Conservation (phyloP, 192 early-diverging fungal species). For the Coemansia sp. region DNA sequence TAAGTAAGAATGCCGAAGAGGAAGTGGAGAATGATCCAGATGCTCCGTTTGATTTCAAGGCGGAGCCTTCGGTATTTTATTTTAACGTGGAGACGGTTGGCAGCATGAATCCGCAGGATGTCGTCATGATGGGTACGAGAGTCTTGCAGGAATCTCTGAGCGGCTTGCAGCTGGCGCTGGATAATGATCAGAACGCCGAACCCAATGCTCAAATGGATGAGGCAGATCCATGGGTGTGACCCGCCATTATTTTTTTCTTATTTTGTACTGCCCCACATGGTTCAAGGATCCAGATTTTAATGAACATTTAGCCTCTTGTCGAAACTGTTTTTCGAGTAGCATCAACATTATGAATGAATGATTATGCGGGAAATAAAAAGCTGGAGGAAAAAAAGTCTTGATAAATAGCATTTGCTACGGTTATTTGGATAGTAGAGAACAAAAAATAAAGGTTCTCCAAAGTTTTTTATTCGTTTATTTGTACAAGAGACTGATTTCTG, state of each 20-base stretch:
- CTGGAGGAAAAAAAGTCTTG: background rate
- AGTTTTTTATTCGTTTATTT: slow-evolving; percentile 2
- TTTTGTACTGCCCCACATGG: too few species aligned
- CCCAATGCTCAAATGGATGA: slow-evolving; percentile 42
- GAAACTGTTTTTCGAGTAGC: too few species aligned
- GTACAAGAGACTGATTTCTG: background rate
- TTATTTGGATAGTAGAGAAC: too few species aligned
- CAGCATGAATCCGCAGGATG: slow-evolving; percentile 69
- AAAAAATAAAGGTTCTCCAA: background rate
- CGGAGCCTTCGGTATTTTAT: slow-evolving; percentile 77
- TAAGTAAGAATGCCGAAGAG: slow-evolving; percentile 64
- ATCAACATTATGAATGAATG: background rate
- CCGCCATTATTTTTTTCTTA: background rate
- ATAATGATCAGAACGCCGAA: slow-evolving; percentile 48
- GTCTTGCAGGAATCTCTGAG: slow-evolving; percentile 75
- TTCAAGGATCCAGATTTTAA: too few species aligned
- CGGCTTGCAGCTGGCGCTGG: slow-evolving; percentile 65
- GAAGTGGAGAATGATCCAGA: slow-evolving; percentile 52
- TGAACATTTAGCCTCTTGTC: too few species aligned
- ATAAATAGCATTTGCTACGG: background rate
- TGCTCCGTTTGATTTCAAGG: slow-evolving; percentile 75
- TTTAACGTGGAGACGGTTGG: slow-evolving; percentile 79
- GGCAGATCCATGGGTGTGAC: slow-evolving; percentile 43
- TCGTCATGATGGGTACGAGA: slow-evolving; percentile 67
- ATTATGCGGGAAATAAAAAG: background rate